A percentile compares a stretch with the other conserved stretches of the same genome.
Evolutionary conservation across 1,139 yeast genomes (phyloP).

Genomic region (Scheffersomyces quercinus): DNA sequence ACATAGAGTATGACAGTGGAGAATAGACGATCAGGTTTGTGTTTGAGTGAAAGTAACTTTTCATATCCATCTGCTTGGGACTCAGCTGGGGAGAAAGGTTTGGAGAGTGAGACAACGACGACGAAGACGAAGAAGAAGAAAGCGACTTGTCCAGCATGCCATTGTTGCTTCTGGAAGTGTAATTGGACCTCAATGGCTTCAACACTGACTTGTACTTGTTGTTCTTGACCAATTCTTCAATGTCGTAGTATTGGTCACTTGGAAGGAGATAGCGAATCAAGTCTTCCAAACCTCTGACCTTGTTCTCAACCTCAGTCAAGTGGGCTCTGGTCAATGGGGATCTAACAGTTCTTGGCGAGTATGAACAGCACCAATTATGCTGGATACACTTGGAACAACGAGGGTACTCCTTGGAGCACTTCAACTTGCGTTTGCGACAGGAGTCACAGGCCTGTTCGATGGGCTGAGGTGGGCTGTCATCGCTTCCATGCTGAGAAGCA

Average conservation of each 20-base stretch:
- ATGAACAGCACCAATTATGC: slow-evolving; percentile 73
- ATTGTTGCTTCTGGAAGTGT: slow-evolving; percentile 2
- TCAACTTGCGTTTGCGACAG: slow-evolving; percentile 57
- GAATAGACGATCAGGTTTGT: slow-evolving; percentile 25
- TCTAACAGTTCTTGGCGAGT: slow-evolving; percentile 75
- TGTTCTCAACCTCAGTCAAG: slow-evolving; percentile 71
- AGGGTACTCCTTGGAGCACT: slow-evolving; percentile 67
- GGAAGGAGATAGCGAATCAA: slow-evolving; percentile 47
- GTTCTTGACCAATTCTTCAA: slow-evolving; percentile 26
- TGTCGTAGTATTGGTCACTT: slow-evolving; percentile 15
- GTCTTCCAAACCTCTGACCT: slow-evolving; percentile 56
- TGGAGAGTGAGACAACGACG: not conserved
- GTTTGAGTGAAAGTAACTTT: not conserved
- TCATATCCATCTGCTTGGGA: not conserved
- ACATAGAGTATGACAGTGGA: slow-evolving; percentile 31
- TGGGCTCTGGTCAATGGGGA: slow-evolving; percentile 83
- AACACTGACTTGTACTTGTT: slow-evolving; percentile 25
- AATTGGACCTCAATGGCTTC: slow-evolving; percentile 15
- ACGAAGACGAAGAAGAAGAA: not conserved
- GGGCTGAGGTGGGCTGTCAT: slow-evolving; percentile 9
- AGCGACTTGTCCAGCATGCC: no score
- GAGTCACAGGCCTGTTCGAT: slow-evolving; percentile 60
- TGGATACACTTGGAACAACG: slow-evolving; percentile 73
- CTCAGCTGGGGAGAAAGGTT: not conserved
- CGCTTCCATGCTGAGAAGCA: not conserved